A percentile compares a stretch with the other conserved stretches of the same genome.
phyloP scores from a whole-genome alignment of 2,329 filamentous ascomycete genomes.

The Clonostachys solani region DNA sequence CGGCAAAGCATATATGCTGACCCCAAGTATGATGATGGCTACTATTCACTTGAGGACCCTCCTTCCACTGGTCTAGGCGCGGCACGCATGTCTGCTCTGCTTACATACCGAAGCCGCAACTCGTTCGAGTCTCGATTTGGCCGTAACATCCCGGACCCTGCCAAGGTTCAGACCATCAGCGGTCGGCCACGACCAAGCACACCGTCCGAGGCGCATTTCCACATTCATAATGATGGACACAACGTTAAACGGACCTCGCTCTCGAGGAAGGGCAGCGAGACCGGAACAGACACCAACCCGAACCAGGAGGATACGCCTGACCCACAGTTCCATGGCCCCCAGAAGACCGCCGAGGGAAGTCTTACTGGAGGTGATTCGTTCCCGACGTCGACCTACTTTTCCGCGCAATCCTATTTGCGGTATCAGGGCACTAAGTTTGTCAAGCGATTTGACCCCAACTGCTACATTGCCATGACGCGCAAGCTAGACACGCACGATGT shows the following conservation, averaged over 20 bases:
- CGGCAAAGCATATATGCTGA: conserved; percentile 95
- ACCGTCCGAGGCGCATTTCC: conserved; percentile 69
- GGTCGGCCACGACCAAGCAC: conserved; percentile 56
- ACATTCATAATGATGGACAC: conserved; percentile 81
- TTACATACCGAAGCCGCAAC: conserved; percentile 95
- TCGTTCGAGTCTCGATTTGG: conserved; percentile 96
- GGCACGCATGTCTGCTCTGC: conserved; percentile 90
- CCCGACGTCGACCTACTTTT: conserved; percentile 82
- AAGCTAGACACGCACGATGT: conserved; percentile 98
- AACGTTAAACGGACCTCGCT: conserved; percentile 49
- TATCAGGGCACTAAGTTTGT: conserved; percentile 98
- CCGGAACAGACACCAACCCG: conserved; percentile 12
- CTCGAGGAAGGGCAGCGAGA: conserved; percentile 42
- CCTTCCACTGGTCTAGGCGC: conserved; percentile 84
- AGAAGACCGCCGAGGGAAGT: conserved; percentile 32
- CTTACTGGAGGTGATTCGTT: conserved; percentile 46
- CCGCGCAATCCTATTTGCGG: conserved; percentile 92
- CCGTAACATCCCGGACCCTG: conserved; percentile 83
- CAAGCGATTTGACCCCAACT: conserved; percentile 95
- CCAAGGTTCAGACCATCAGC: conserved; percentile 78
- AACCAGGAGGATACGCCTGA: conserved; percentile 23
- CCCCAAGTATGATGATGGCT: conserved; percentile 96
- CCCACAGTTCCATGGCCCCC: conserved; percentile 68
- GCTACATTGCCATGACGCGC: conserved; percentile 97
- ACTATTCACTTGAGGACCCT: conserved; percentile 84